These are phyloP conservation scores for Penicillium canariense DNA, from an alignment of 495 filamentous ascomycete species.

Conservation along the genomic window DNA sequence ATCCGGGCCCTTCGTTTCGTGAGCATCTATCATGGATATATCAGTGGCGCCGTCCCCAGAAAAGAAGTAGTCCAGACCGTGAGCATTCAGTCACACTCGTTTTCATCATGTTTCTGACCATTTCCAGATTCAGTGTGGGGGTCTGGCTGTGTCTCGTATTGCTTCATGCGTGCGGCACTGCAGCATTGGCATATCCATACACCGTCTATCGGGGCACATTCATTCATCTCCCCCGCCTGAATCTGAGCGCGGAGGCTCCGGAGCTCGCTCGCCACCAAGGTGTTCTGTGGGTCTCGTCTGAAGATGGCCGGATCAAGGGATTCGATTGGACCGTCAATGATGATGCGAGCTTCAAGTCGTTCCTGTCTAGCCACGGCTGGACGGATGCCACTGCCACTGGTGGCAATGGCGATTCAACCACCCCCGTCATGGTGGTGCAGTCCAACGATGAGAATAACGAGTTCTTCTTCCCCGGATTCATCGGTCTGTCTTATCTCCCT, in stretches of 20 bases:
- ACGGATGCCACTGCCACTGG: conserved; percentile 1
- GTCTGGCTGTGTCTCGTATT: conserved; percentile 9
- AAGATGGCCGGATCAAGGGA: conserved; percentile 58
- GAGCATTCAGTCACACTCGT: conserved; percentile 5
- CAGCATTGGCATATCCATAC: conserved; percentile 8
- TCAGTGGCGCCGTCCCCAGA: conserved; percentile 7
- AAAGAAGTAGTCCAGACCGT: neutral
- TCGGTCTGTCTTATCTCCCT: conserved; percentile 53
- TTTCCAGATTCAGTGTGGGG: conserved; percentile 5
- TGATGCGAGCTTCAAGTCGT: conserved; percentile 39
- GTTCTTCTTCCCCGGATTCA: conserved; percentile 94
- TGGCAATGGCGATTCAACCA: conserved; percentile 6
- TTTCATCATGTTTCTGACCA: conserved; percentile 12
- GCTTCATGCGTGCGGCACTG: conserved; percentile 10
- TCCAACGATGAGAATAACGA: conserved; percentile 40
- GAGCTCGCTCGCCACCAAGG: conserved; percentile 45
- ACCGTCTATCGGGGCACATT: conserved; percentile 49
- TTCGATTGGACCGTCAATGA: conserved; percentile 34
- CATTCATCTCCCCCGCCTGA: conserved; percentile 39
- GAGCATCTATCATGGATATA: conserved; percentile 5
- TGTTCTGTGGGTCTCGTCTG: conserved; percentile 61
- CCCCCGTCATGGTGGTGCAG: conserved; percentile 27
- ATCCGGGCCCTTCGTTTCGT: neutral
- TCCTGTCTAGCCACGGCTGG: conserved; percentile 49
- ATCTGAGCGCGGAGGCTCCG: conserved; percentile 15